Evolutionary conservation across 305 asterid genomes (phyloP).

Genomic region (Galium porrigens): DNA sequence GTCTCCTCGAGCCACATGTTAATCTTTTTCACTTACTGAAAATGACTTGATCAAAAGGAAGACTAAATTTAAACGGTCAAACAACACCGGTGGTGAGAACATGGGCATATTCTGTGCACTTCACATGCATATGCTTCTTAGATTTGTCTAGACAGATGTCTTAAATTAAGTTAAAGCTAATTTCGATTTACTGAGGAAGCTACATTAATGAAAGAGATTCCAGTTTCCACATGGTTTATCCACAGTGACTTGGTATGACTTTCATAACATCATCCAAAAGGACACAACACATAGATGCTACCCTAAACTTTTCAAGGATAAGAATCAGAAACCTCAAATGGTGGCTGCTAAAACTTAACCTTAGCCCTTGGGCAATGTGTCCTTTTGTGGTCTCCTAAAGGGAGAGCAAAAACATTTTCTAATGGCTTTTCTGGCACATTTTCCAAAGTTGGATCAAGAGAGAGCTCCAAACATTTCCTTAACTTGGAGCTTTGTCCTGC

Average conservation of each 20-base stretch:
- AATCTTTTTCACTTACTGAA: background rate
- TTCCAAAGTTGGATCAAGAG: conserved; percentile 20
- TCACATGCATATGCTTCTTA: conserved; percentile 9
- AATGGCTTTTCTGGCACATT: conserved; percentile 20
- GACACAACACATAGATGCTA: conserved; percentile 33
- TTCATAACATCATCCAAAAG: conserved; percentile 25
- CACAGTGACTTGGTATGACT: background rate
- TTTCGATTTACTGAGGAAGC: background rate
- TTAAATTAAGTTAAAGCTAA: background rate
- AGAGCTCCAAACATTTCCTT: conserved; percentile 7
- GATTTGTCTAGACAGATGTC: background rate
- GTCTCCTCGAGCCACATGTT: background rate
- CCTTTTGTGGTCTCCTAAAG: conserved; percentile 37
- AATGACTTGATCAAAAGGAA: background rate
- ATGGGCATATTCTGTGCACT: conserved; percentile 11
- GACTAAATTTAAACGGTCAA: conserved; percentile 13
- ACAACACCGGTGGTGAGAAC: conserved; percentile 13
- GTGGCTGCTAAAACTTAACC: conserved; percentile 12
- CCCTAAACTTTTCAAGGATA: conserved; percentile 11
- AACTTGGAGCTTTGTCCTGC: conserved; percentile 14
- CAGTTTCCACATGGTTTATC: conserved; percentile 41
- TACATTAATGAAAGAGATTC: conserved; percentile 22
- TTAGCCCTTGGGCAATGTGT: conserved; percentile 18
- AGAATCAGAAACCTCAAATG: background rate
- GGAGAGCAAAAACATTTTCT: conserved; percentile 20